Evolutionary conservation across 1,139 yeast genomes (phyloP), one percentile per base, ranked within the genome.

Genomic region (Zygoascus hellenicus): DNA sequence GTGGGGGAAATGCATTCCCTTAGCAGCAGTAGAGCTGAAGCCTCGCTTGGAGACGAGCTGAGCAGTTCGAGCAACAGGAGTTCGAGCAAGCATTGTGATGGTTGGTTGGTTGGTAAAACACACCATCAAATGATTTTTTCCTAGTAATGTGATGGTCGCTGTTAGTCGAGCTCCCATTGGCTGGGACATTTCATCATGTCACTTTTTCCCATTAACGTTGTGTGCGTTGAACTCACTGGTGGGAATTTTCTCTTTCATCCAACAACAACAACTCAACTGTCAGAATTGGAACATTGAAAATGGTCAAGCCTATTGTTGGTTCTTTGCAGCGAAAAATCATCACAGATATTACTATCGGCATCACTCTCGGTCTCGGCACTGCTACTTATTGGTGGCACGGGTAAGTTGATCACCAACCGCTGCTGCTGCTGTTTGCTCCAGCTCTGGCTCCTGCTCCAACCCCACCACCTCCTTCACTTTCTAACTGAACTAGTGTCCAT

Each of bases 301-400:
- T 85, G 87, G 86, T 95, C 64, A 78, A 89, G 65, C 88, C 95
- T 65, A 88, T 90, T 64, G 78, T 83, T 51, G 97, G 97, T 59
- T 74, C 85, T 58, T 77, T 90, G 57, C 86, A 79, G 74, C 87
- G 81, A 76, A 83, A 81, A 71, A 81, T 87, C 69, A 76, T 84
- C 66, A 77, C 85, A 58, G 97, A 92, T 65, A 79, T 90, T 68
- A 57, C 80, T 61, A 70, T 82, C 58, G 95, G 95, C 34, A 36
- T 43, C 22, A 41, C 42, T 29, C 40, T 43, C 30, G 46, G 46
- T 28, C 28, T 36, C 46, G 74, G 64, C 42, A 71, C 76, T 60
- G 85, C 80, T 51, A 67, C 72, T 55, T 72, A 70, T 67, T 83
- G 84, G 85, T 81, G 89, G 86, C 78, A 79, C 77, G 79, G 55